Evolutionary conservation across 2,329 filamentous ascomycete species (phyloP).

Genomic region (Alternaria rosae): DNA sequence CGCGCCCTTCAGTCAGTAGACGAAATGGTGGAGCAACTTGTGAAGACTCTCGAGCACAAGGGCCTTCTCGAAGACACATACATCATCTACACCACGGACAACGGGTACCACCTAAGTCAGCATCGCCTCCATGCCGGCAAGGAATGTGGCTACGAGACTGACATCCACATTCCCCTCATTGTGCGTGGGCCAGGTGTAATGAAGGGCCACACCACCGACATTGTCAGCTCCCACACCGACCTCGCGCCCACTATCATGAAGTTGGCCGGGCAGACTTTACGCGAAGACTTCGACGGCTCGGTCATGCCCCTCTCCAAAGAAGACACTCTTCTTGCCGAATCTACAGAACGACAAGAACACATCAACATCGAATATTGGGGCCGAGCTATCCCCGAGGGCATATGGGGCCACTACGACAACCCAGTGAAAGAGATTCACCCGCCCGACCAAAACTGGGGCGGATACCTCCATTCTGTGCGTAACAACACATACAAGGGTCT

Average conservation of each 20-base stretch:
- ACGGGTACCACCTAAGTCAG: slow-evolving; percentile 48
- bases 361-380: slow-evolving; percentile 2
- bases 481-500: not conserved
- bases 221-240: not conserved
- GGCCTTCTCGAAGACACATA: slow-evolving; percentile 56
- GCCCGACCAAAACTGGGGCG: not conserved
- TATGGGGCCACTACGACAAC: not conserved
- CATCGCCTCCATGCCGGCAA: slow-evolving; percentile 47
- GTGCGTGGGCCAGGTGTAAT: not conserved
- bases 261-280: not conserved
- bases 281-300: not conserved
- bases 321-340: not conserved
- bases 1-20: slow-evolving; percentile 61
- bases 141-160: not conserved
- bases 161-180: not conserved
- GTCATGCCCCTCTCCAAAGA: not conserved
- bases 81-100: slow-evolving; percentile 49
- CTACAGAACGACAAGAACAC: not conserved
- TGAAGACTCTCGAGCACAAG: slow-evolving; percentile 52
- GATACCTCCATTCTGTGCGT: not conserved
- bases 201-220: not conserved
- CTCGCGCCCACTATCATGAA: not conserved
- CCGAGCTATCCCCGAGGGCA: not conserved
- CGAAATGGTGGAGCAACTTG: slow-evolving; percentile 57
- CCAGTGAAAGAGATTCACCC: not conserved